Percentiles rank a stretch among this genome's conserved stretches.
Evolutionary conservation across 768 basidiomycete species (phyloP).

Genomic region (Pulveroboletus frians): DNA sequence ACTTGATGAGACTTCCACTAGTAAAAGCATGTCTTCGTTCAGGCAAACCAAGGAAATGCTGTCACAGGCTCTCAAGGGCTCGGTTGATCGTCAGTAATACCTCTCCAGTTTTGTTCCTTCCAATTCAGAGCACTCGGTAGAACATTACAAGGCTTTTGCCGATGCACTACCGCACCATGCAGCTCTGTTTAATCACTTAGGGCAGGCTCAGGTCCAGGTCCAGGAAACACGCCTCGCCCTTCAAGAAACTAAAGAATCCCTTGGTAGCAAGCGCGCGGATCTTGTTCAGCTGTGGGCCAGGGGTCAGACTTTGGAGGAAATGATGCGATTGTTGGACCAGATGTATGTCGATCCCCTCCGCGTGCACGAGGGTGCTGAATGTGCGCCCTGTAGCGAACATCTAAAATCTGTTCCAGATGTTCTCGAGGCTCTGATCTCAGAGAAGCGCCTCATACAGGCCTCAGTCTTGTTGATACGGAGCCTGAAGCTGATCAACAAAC

Average conservation of each 20-base stretch:
- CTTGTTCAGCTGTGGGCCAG: constrained; percentile 86
- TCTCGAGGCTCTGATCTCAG: constrained; percentile 90
- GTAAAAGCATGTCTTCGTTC: constrained; percentile 76
- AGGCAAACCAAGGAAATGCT: constrained; percentile 70
- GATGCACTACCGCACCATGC: constrained; percentile 91
- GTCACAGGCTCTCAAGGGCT: constrained; percentile 76
- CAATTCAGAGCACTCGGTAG: constrained; percentile 34
- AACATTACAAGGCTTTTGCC: constrained; percentile 91
- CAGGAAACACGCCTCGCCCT: constrained; percentile 63
- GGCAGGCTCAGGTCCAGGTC: constrained; percentile 70
- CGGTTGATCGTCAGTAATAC: constrained; percentile 70
- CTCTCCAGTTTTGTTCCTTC: background rate
- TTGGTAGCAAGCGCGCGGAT: constrained; percentile 81
- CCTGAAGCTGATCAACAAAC: constrained; percentile 84
- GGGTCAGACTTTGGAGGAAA: constrained; percentile 90
- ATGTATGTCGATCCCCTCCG: constrained; percentile 54
- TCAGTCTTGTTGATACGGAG: constrained; percentile 81
- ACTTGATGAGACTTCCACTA: constrained; percentile 67
- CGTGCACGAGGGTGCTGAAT: constrained; percentile 12
- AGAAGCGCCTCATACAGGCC: constrained; percentile 88
- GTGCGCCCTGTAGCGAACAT: constrained; percentile 57
- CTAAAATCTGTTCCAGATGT: constrained; percentile 88
- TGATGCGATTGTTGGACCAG: constrained; percentile 89
- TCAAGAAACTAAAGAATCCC: constrained; percentile 71
- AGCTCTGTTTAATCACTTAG: constrained; percentile 65